phyloP scores from a whole-genome alignment of 768 basidiomycete species.

The Neoboletus subvelutipes region DNA sequence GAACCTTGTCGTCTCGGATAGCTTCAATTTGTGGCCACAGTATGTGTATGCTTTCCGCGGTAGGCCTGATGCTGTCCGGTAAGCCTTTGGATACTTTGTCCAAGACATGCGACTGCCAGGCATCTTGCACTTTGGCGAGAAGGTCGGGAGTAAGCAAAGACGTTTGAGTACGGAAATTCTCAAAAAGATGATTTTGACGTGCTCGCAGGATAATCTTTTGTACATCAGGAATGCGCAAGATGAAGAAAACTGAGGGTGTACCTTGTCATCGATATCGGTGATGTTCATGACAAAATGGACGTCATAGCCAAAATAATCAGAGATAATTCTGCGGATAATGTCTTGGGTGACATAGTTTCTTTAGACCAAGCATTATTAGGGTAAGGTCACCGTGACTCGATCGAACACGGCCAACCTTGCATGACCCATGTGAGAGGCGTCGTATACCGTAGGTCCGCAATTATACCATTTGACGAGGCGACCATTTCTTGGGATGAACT shows the following conservation, averaged over 20 bases:
- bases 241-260: slow-evolving; percentile 30
- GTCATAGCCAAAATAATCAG: slow-evolving; percentile 96
- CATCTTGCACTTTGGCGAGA: slow-evolving; percentile 51
- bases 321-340: slow-evolving; percentile 64
- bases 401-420: slow-evolving; percentile 59
- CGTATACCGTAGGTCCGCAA: slow-evolving; percentile 98
- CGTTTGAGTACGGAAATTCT: slow-evolving; percentile 58
- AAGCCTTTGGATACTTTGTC: slow-evolving; percentile 66
- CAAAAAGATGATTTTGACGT: slow-evolving; percentile 72
- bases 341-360: slow-evolving; percentile 72
- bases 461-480: slow-evolving; percentile 96
- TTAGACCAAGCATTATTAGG: slow-evolving; percentile 5
- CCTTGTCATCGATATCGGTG: slow-evolving; percentile 99
- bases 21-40: slow-evolving; percentile 57
- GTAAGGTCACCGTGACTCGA: neutral
- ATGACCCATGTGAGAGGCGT: slow-evolving; percentile 98
- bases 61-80: slow-evolving; percentile 46
- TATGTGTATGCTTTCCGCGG: slow-evolving; percentile 47
- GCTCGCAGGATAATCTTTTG: slow-evolving; percentile 89
- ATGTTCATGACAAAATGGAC: slow-evolving; percentile 99
- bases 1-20: slow-evolving; percentile 51
- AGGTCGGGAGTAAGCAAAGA: slow-evolving; percentile 55
- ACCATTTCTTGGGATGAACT: slow-evolving; percentile 69
- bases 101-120: slow-evolving; percentile 66
- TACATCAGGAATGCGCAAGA: slow-evolving; percentile 5